Base-by-base conservation (phyloP, 2,329 filamentous ascomycete genomes). In the Annulohypoxylon truncatum region DNA sequence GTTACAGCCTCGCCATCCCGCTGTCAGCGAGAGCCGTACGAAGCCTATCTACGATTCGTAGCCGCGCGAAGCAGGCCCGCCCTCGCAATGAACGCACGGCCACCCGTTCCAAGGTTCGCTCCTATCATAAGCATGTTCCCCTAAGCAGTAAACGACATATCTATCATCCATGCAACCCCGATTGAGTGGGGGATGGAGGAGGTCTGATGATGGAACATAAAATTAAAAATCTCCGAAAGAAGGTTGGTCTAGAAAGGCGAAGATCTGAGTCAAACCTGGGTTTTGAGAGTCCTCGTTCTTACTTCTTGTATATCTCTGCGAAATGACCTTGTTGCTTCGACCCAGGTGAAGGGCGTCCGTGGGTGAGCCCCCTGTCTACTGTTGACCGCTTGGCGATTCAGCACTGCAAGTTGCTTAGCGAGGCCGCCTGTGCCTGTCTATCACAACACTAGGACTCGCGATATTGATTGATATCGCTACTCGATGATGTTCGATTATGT, bases 191-290 rank as follows among this genome's bases (percentile, higher is more conserved):
- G 63, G 52, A 20, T 42, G 38, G 15, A 28, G 7, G 26, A 7
- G 38, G 53, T 28, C 29, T 28, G 44, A 15, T 24, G 44, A 69
- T 69, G 67, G 56, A 67, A 67, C 64, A 56, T 69, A 67, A 69
- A 67, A 67, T 69, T 64, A 64, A 67, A 48, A 67, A 67, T 67
- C 64, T 52, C 67, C 67, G 67, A 69, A 67, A 67, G 64, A 64
- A 69, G 64, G 60, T 57, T 67, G 67, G 63, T 63, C 60, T 53
- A 64, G 57, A 53, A 66, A 59, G 18, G 10, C 28, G 29, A 42
- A 35, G 26, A 46, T n/a, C 20, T 31, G 20, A 47, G 46, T 9
- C 38, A 55, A 59, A 62, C 62, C 31, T 66, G 62, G 66, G 46
- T 59, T 38, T 29, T 48, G 12, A 26, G 26, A 28, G 46, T 12